These are phyloP conservation scores for Leccinum arenicola DNA, from an alignment of 768 basidiomycete genomes.

Conservation along the genomic window DNA sequence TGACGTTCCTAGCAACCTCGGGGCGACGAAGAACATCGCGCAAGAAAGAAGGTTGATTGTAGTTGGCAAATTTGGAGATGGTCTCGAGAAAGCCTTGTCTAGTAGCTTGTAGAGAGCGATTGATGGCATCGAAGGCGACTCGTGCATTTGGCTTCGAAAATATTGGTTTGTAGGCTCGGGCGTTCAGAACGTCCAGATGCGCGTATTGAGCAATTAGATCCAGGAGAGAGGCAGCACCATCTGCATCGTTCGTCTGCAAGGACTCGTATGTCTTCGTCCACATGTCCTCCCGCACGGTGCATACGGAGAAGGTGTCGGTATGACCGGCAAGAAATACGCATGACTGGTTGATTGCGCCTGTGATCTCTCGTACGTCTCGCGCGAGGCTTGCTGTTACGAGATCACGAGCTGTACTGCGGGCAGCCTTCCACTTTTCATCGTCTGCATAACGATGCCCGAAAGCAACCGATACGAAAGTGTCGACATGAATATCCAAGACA, in stretches of 20 bases:
- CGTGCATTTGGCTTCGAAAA: slow-evolving; percentile 32
- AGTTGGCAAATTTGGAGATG: slow-evolving; percentile 65
- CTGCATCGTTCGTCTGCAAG: slow-evolving; percentile 54
- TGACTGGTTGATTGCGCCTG: slow-evolving; percentile 31
- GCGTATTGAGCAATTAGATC: slow-evolving; percentile 55
- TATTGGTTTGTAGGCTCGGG: slow-evolving; percentile 45
- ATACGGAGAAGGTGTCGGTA: slow-evolving; percentile 30
- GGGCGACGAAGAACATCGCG: slow-evolving; percentile 53
- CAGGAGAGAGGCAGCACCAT: slow-evolving; percentile 59
- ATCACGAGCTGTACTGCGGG: slow-evolving; percentile 39
- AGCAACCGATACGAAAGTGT: slow-evolving; percentile 45
- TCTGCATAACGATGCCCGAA: slow-evolving; percentile 39
- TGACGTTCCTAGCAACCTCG: slow-evolving; percentile 56
- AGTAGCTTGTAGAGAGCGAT: slow-evolving; percentile 54
- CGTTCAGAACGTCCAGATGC: slow-evolving; percentile 62
- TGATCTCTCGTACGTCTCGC: slow-evolving; percentile 35
- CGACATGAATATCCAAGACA: slow-evolving; percentile 51
- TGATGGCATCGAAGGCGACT: slow-evolving; percentile 52
- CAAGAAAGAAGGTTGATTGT: slow-evolving; percentile 48
- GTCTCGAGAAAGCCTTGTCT: slow-evolving; percentile 61
- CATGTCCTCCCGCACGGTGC: slow-evolving; percentile 50
- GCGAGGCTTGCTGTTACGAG: slow-evolving; percentile 37
- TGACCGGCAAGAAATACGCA: slow-evolving; percentile 32
- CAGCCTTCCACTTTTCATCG: slow-evolving; percentile 39
- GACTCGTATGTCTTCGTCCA: slow-evolving; percentile 70